These are phyloP conservation scores for Helichrysum umbraculigerum DNA, from an alignment of 129 eudicot genomes.

Conservation along the genomic window DNA sequence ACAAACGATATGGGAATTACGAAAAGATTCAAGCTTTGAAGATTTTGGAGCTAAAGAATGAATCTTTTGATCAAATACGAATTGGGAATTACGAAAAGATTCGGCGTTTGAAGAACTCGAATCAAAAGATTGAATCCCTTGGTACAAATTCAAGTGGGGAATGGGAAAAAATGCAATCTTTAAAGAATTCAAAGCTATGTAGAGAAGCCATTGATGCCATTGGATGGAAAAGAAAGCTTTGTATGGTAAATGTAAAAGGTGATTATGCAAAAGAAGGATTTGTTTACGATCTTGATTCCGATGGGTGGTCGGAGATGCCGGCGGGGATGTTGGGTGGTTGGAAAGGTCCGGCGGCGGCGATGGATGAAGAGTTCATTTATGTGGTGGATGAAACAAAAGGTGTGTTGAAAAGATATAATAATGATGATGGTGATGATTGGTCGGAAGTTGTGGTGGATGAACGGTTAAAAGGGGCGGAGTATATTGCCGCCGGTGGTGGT, in stretches of 20 bases:
- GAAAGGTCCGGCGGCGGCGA: conserved; percentile 82
- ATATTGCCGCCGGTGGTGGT: conserved; percentile 62
- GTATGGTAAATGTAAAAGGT: conserved; percentile 83
- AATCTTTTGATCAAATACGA: background rate
- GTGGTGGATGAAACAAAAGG: conserved; percentile 70
- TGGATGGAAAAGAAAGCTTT: conserved; percentile 58
- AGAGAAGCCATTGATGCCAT: conserved; percentile 79
- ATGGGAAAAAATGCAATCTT: conserved; percentile 50
- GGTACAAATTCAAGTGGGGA: background rate
- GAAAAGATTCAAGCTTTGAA: background rate
- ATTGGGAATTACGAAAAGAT: background rate
- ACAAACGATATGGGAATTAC: background rate
- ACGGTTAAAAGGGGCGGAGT: conserved; percentile 61
- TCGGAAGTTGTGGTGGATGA: conserved; percentile 40
- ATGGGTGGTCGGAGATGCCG: conserved; percentile 69
- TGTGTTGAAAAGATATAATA: conserved; percentile 49
- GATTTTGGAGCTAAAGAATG: background rate
- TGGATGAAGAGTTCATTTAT: conserved; percentile 58
- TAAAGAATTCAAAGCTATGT: conserved; percentile 53
- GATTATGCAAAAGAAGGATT: conserved; percentile 67
- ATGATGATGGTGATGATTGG: conserved; percentile 52
- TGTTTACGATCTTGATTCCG: conserved; percentile 46
- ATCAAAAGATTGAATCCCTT: background rate
- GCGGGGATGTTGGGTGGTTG: conserved; percentile 82
- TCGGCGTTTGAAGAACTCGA: background rate